Evolutionary conservation across 345 rosid species (phyloP), one percentile per base, ranked within the genome.

Genomic region (Cardamine chenopodiifolia): DNA sequence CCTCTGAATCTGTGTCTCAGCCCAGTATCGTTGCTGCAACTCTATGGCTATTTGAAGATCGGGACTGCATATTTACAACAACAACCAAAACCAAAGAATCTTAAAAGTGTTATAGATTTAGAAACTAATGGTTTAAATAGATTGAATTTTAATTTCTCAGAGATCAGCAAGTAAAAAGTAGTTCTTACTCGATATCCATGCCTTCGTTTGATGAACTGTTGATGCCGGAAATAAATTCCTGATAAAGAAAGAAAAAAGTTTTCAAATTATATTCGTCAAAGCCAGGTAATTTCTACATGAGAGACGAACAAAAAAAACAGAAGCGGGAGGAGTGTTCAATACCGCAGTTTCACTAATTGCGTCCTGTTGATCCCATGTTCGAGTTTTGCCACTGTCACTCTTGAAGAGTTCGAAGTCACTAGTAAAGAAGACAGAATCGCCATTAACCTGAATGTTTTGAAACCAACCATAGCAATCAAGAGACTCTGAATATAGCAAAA

Each of bases 361-460:
- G 79, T 85, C 77, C 47, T 80, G 79, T 80, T 90, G 89, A 75
- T 89, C 87, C 95, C 97, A 90, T 44, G 85, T 23, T 22, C 72
- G 83, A 77, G 70, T 85, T 35, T 80, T 37, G 25, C 78, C 88
- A 78, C 73, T 82, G 71, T 85, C 87, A 71, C 81, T 74, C 82
- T 85, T 86, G 82, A 90, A 87, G 78, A 87, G 93, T 81, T 82
- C 83, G 75, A 94, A 94, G 72, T 81, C 80, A 64, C 87, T 71
- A 6, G 92, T 90, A 89, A 88, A 80, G 79, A 88, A 91, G 78
- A 90, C 53, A 28, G 95, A 87, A 73, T 90, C 89, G 20, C 98
- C 97, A 57, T 91, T 88, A 68, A 91, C 92, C 97, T 89, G 87
- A 64, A 72, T 78, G 4, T 28, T 14, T 60, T 67, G 6, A 48